Base-by-base conservation (phyloP, 192 early-diverging fungal species). In the Dissophora ornata region DNA sequence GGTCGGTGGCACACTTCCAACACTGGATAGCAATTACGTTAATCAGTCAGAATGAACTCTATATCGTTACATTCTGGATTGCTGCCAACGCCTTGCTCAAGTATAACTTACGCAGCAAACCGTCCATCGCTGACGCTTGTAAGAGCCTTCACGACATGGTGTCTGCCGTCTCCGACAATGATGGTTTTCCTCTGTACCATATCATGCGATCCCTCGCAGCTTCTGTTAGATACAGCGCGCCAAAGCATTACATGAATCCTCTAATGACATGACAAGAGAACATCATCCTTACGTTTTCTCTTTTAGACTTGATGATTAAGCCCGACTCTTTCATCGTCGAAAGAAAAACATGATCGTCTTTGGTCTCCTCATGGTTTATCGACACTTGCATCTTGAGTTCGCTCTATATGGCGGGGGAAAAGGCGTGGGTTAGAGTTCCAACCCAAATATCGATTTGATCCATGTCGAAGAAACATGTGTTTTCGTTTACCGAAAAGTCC, bases 271-370 rank as follows among this genome's bases (percentile, higher is more conserved):
- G n/a, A n/a, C n/a, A n/a, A n/a, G 4, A 45, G 6, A n/a, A 29
- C 28, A 29, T 51, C 25, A 51, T 8, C 29, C 67, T 13, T 80
- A 87, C 87, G 67, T 88, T 88, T 59, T 83, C 71, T 4, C 88
- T 60, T 25, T 80, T 71, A 33, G 71, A 82, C 48, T 85, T 81
- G 42, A 91, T 77, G 11, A 80, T 77, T 29, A 93, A 55, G 2
- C 82, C 75, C 11, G 88, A 85, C 12, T 86, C 82, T 18, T 85
- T 80, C 46, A 89, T 81, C 12, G 56, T 73, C 15, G 85, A 83
- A 50, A 93, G 79, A 47, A 90, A 91, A 22, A 83, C 65, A 61
- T 88, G 91, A 34, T 91, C 91, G 6, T 71, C 68, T 19, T 75
- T 79, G 0, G 89, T 84, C 29, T 83, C 83, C 0, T 60, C 62